Conservation (phyloP, 2,329 filamentous ascomycete species). For the Alternaria sp. region DNA sequence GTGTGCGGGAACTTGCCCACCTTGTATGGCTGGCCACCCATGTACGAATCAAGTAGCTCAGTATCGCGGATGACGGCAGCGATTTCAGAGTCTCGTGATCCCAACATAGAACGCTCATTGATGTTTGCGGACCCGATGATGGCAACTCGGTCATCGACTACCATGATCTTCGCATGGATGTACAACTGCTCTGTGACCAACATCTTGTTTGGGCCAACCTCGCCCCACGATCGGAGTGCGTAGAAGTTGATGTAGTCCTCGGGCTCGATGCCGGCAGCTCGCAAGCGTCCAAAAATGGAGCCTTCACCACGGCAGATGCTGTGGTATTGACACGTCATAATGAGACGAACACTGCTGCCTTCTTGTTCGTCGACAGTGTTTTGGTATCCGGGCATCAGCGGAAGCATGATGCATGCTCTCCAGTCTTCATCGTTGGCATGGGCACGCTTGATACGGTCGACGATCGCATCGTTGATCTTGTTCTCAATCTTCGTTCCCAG, state of each 20-base stretch:
- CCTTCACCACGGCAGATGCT: conserved; percentile 93
- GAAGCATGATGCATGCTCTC: conserved; percentile 88
- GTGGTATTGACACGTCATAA: conserved; percentile 95
- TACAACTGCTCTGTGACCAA: conserved; percentile 96
- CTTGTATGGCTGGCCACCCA: conserved; percentile 87
- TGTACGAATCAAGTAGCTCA: conserved; percentile 88
- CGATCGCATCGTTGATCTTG: conserved; percentile 90
- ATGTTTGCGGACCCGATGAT: conserved; percentile 98
- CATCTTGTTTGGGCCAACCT: conserved; percentile 80
- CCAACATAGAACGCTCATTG: conserved; percentile 95
- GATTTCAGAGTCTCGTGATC: conserved; percentile 88
- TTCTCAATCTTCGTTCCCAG: conserved; percentile 89
- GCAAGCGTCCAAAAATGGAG: conserved; percentile 88
- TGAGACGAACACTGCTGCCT: conserved; percentile 90
- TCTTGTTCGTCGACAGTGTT: conserved; percentile 94
- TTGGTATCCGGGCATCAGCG: conserved; percentile 97
- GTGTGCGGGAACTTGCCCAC: conserved; percentile 94
- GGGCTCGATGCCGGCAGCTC: conserved; percentile 81
- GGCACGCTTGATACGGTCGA: conserved; percentile 87
- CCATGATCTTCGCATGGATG: conserved; percentile 96
- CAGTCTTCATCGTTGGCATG: conserved; percentile 85
- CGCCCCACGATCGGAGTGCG: conserved; percentile 89
- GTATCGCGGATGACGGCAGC: conserved; percentile 90
- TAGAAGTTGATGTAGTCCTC: conserved; percentile 97
- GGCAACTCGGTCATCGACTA: conserved; percentile 90